Conservation (phyloP, 2,329 filamentous ascomycete genomes). For the Alternaria incomplexa region DNA sequence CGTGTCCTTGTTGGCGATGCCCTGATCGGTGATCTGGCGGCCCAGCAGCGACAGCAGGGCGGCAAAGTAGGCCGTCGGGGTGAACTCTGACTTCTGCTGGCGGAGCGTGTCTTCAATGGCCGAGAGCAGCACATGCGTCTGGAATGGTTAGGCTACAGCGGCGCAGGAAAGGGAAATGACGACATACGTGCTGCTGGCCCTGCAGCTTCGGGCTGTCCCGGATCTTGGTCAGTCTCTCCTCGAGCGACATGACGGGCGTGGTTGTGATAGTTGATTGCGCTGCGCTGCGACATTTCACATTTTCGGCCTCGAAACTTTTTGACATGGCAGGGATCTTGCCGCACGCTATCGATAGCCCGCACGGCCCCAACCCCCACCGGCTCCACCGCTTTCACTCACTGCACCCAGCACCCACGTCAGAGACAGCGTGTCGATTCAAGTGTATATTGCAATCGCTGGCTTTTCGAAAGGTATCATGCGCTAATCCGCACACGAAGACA, state of each 20-base stretch:
- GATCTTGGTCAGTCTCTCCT: constrained; percentile 96
- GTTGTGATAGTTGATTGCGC: constrained; percentile 10
- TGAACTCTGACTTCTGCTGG: constrained; percentile 82
- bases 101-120: constrained; percentile 92
- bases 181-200: constrained; percentile 84
- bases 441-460: neutral
- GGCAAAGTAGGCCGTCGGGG: constrained; percentile 91
- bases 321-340: constrained; percentile 14
- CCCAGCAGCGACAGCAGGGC: constrained; percentile 88
- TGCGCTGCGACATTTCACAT: constrained; percentile 5
- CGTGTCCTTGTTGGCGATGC: constrained; percentile 78
- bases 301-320: constrained; percentile 24
- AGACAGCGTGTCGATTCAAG: neutral
- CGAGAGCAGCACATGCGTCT: constrained; percentile 85
- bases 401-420: neutral
- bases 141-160: constrained; percentile 17
- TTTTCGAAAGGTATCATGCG: constrained; percentile 3
- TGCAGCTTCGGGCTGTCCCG: constrained; percentile 89
- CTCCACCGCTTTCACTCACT: constrained; percentile 2
- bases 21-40: constrained; percentile 71
- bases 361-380: constrained; percentile 2
- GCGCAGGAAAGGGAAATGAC: constrained; percentile 6
- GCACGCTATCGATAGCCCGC: constrained; percentile 23
- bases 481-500: constrained; percentile 3
- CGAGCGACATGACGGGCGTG: constrained; percentile 62